Percentiles rank a stretch among this genome's conserved stretches.
Evolutionary conservation across 129 eudicot genomes (phyloP).

Genomic region (Artemisia tridentata): DNA sequence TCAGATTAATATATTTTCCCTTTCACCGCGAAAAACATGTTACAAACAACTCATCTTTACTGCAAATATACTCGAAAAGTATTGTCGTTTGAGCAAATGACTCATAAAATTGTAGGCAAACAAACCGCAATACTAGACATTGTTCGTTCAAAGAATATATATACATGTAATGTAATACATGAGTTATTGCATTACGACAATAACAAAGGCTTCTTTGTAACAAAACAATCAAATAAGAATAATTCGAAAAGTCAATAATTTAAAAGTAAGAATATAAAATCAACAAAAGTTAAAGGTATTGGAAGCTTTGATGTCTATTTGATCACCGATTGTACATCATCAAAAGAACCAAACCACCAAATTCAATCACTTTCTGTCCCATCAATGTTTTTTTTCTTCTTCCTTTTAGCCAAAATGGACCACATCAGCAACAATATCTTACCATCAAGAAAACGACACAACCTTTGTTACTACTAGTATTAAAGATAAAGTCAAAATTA

Average conservation of each 20-base stretch:
- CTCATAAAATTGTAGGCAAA: too few species aligned
- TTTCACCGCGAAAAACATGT: too few species aligned
- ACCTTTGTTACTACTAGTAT: not conserved
- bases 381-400: not conserved
- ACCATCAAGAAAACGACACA: not conserved
- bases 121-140: too few species aligned
- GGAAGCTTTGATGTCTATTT: conserved; percentile 15
- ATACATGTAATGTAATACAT: too few species aligned
- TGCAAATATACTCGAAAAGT: not conserved
- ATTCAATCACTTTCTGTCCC: conserved; percentile 25
- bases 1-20: too few species aligned
- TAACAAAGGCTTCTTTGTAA: not conserved
- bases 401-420: conserved; percentile 14
- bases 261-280: conserved; percentile 3
- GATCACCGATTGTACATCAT: conserved; percentile 21
- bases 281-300: not conserved
- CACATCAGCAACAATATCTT: conserved; percentile 23
- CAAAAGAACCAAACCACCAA: conserved; percentile 21
- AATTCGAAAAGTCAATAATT: not conserved
- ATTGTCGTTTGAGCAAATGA: too few species aligned
- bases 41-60: too few species aligned
- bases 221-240: not conserved
- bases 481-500: not conserved
- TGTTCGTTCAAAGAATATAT: too few species aligned
- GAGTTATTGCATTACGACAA: not conserved